Evolutionary conservation across 2,329 filamentous ascomycete genomes (phyloP), one percentile per base, ranked within the genome.

Genomic region (Metarhizium humberi): DNA sequence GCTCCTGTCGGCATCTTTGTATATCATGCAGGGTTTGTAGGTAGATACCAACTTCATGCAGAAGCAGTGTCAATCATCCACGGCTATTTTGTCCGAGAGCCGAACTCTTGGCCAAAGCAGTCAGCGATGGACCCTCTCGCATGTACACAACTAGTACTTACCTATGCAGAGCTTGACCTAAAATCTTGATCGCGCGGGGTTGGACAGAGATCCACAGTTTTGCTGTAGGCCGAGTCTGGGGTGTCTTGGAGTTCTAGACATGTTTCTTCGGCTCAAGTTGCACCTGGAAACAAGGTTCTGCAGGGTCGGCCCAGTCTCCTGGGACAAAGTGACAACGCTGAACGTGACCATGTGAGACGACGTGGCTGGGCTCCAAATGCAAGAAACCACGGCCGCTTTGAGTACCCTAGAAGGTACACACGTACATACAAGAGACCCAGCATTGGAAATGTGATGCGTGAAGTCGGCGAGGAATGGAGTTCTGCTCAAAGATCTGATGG

Each of bases 281-380:
- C 51, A 45, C 52, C 43, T 48, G 25, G 52, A 52, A 42, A 46
- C 40, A 52, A 25, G 49, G 34, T 29, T n/a, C 36, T 51, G 53
- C 57, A 57, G 56, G 56, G 57, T 50, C 56, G 55, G 53, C 52
- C 55, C 56, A 55, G 51, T 48, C 56, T 57, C 51, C 49, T 59
- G 57, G 57, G 57, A 54, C 54, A n/a, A 18, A 30, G 10, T 30
- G 45, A 48, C 45, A 13, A 7, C 25, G 13, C 20, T 14, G 13
- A 48, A 11, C n/a, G 10, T 14, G 45, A 14, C 43, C 20, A 46
- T 46, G 25, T 25, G 25, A 25, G 25, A 25, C 25, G 25, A 25
- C 25, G 25, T 25, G 43, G 43, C 43, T 46, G 43, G 45, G 4
- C 45, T 18, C n/a, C 16, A 45, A 25, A 45, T 25, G 38, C 38